Percentiles rank a stretch among this genome's conserved stretches.
phyloP scores from a whole-genome alignment of 2,329 filamentous ascomycete genomes.

The Phaeosphaeria sp. region DNA sequence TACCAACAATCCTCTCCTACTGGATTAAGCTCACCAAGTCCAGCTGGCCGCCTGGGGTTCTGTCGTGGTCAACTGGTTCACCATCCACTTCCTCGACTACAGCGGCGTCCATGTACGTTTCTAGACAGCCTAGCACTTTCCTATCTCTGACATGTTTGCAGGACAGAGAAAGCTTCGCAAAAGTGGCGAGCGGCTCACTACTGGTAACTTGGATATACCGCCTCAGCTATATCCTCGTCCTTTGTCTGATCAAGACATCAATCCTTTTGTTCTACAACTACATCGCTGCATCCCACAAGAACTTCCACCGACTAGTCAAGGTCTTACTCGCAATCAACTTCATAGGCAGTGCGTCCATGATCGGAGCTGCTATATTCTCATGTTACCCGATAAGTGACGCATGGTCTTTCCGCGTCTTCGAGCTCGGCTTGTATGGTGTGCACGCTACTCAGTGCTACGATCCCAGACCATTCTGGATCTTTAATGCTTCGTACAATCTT shows the following conservation, averaged over 20 bases:
- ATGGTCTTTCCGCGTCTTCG: conserved; percentile 33
- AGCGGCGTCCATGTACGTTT: conserved; percentile 22
- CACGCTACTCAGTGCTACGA: conserved; percentile 30
- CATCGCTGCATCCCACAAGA: conserved; percentile 34
- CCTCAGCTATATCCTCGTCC: conserved; percentile 35
- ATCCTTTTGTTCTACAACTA: conserved; percentile 43
- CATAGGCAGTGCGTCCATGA: conserved; percentile 32
- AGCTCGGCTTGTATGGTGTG: conserved; percentile 19
- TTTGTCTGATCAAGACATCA: conserved; percentile 41
- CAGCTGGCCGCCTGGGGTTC: conserved; percentile 40
- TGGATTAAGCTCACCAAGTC: conserved; percentile 14
- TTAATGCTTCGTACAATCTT: conserved; percentile 51
- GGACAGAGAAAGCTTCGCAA: conserved; percentile 17
- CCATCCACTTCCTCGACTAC: conserved; percentile 33
- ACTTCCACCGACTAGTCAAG: conserved; percentile 32
- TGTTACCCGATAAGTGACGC: conserved; percentile 37
- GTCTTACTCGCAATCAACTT: conserved; percentile 29
- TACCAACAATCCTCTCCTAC: neutral
- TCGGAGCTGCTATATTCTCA: conserved; percentile 33
- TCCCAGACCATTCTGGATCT: conserved; percentile 34
- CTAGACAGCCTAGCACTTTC: neutral
- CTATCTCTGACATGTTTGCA: conserved; percentile 3
- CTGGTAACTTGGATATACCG: conserved; percentile 39
- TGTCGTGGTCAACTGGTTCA: conserved; percentile 35
- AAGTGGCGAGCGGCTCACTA: conserved; percentile 17